Base-by-base conservation (phyloP, 495 filamentous ascomycete genomes). In the Glarea lozoyensis region DNA sequence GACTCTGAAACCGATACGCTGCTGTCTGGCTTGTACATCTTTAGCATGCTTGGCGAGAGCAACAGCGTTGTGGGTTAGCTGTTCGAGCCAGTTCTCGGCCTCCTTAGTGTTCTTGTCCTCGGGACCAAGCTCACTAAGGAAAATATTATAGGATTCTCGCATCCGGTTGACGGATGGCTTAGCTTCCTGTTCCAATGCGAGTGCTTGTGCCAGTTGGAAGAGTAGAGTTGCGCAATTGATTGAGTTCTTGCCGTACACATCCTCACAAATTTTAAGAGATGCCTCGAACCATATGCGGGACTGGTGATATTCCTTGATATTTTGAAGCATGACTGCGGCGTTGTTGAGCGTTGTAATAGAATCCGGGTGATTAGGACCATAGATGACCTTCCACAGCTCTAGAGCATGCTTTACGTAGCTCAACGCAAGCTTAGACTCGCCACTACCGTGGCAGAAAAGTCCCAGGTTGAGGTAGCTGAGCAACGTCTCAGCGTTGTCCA, bases 271-370 rank as follows among this genome's bases (percentile, higher is more conserved):
- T 16, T 73, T 67, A 24, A 97, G 79, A 10, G 88, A 89, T 39
- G 84, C 84, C 66, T 97, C 90, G 60, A 99, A 97, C 93, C 93
- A 99, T 48, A 84, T 70, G 42, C 89, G 82, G 11, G 89, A 96
- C 61, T 94, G 87, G 46, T 83, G 76, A 70, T 89, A 99, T 35
- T 82, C 77, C 69, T 94, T 89, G 54, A 94, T 70, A 43, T 84
- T 79, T 66, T 97, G 93, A 36, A 97, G 77, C 93, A 99, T 99
- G 20, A 97, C 92, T 10, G 93, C 93, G 11, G 86, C 88, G 59
- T 99, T 99, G 74, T 97, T 99, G 64, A 97, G 81, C 22, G 93
- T 96, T 10, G 93, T 99, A 65, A 97, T 94, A 12, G 87, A 92
- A 63, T 99, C 93, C 2, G 93, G 93, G 64, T 99, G 93, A 57